Evolutionary conservation across 2,329 filamentous ascomycete genomes (phyloP).

Genomic region (Fusarium cicatricum): DNA sequence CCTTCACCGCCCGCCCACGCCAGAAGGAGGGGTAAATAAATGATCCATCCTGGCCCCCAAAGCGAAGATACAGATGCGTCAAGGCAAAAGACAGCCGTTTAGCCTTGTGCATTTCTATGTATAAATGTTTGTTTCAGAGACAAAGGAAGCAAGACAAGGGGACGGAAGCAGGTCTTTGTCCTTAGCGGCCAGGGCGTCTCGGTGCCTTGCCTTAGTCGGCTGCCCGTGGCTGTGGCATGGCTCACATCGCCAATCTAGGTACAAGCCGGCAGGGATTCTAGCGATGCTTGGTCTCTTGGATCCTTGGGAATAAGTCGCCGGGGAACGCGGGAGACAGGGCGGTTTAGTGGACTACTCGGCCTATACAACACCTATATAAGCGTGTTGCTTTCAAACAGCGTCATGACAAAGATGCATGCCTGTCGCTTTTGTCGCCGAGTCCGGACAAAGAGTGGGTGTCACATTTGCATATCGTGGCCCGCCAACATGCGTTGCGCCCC

Average conservation of each 20-base stretch:
- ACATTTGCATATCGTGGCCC: conserved; percentile 5
- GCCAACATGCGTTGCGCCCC: conserved; percentile 4
- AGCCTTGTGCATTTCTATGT: too few relatives aligned
- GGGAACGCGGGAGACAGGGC: conserved; percentile 18
- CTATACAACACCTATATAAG: background rate
- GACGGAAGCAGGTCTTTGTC: background rate
- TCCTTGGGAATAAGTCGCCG: conserved; percentile 5
- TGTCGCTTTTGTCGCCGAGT: too few relatives aligned
- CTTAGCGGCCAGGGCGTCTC: background rate
- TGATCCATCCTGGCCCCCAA: background rate
- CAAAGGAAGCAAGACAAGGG: background rate
- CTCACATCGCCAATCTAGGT: conserved; percentile 5
- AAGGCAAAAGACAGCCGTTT: too few relatives aligned
- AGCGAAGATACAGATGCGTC: background rate
- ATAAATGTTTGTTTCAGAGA: background rate
- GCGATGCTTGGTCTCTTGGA: conserved; percentile 11
- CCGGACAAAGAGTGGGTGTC: background rate
- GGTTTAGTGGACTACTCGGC: background rate
- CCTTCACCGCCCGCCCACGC: conserved; percentile 39
- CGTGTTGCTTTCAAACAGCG: background rate
- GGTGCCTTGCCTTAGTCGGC: conserved; percentile 8
- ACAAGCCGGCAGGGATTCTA: conserved; percentile 20
- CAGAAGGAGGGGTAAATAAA: conserved; percentile 35
- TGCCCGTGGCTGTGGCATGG: conserved; percentile 8
- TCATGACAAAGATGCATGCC: too few relatives aligned